Conservation (phyloP, 345 rosid species). For the rapeseed (Brassica napus) region Da-Ae NC_063442.1:3725001-3725500, state of each 20-base stretch:
- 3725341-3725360: conserved; percentile 82
- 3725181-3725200: neutral
- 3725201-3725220: neutral
- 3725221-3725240: conserved; percentile 77
- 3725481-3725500: conserved; percentile 94
- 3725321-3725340: conserved; percentile 67
- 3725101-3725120: conserved; percentile 99
- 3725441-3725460: conserved; percentile 99
- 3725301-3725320: conserved; percentile 94
- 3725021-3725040: conserved; percentile 7
- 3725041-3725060: conserved; percentile 94
- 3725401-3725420: conserved; percentile 83
- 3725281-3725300: conserved; percentile 96
- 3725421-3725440: conserved; percentile 97
- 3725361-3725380: conserved; percentile 87
- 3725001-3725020: conserved; percentile 10
- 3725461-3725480: conserved; percentile 87
- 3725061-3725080: conserved; percentile 98
- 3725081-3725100: conserved; percentile 94
- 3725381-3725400: conserved; percentile 90
- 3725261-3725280: conserved; percentile 98
- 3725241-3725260: conserved; percentile 98
- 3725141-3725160: conserved; percentile 79
- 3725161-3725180: conserved; percentile 11
- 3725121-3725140: conserved; percentile 99